Percentiles rank a stretch among this genome's conserved stretches.
Evolutionary conservation across 331 rosid species (phyloP).

Genomic region (Quercus phellos): DNA sequence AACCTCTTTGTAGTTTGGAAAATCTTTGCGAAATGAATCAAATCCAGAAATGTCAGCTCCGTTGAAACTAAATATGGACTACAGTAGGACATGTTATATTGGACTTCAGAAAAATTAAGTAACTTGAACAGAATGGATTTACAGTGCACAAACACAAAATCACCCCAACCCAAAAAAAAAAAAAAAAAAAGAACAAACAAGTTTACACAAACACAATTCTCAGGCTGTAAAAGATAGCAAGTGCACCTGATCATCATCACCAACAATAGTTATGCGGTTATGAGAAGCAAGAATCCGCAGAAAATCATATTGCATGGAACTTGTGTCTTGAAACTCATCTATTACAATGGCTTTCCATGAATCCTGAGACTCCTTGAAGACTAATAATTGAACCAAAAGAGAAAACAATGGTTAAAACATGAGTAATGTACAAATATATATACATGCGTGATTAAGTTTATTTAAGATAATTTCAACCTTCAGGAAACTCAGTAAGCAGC

Average conservation of each 20-base stretch:
- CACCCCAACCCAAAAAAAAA: background rate
- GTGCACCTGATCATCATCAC: slow-evolving; percentile 90
- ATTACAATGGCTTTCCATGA: slow-evolving; percentile 81
- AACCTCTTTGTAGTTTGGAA: slow-evolving; percentile 83
- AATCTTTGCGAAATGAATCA: slow-evolving; percentile 75
- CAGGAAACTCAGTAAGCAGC: slow-evolving; percentile 77
- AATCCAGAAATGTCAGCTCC: slow-evolving; percentile 95
- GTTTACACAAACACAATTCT: background rate
- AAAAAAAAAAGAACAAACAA: background rate
- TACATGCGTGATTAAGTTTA: background rate
- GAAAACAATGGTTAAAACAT: slow-evolving; percentile 28
- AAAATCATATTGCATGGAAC: slow-evolving; percentile 88
- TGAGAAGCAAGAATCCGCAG: slow-evolving; percentile 66
- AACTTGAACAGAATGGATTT: background rate
- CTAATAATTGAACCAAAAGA: slow-evolving; percentile 32
- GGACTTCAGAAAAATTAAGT: slow-evolving; percentile 16
- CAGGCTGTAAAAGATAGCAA: slow-evolving; percentile 6
- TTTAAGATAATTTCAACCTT: slow-evolving; percentile 50
- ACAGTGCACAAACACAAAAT: background rate
- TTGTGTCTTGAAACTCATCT: slow-evolving; percentile 98
- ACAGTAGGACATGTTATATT: slow-evolving; percentile 23
- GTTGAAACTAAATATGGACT: slow-evolving; percentile 98
- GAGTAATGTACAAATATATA: slow-evolving; percentile 14
- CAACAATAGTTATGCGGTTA: slow-evolving; percentile 76
- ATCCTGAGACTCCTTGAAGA: slow-evolving; percentile 67